A percentile compares a stretch with the other conserved stretches of the same genome.
phyloP scores from a whole-genome alignment of 2,329 filamentous ascomycete species.

The Drechslerella stenobrocha region DNA sequence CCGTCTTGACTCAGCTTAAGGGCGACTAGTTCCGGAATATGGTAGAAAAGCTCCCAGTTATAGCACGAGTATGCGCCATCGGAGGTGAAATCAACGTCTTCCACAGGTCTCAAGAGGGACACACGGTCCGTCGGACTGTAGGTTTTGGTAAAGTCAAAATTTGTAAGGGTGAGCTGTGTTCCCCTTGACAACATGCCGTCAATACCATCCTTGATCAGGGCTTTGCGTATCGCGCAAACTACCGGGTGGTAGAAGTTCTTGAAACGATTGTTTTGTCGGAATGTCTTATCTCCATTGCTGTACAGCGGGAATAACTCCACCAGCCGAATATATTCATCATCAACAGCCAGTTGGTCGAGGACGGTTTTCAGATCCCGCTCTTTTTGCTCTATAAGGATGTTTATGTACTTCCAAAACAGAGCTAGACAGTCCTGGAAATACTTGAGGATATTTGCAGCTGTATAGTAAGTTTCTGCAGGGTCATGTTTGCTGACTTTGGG shows the following conservation, averaged over 20 bases:
- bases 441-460: neutral
- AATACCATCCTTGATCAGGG: constrained; percentile 1
- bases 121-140: constrained; percentile 3
- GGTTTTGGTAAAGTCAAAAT: neutral
- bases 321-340: neutral
- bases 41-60: constrained; percentile 27
- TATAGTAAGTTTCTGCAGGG: constrained; percentile 1
- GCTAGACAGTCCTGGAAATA: constrained; percentile 6
- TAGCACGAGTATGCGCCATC: constrained; percentile 13
- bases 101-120: neutral
- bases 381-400: neutral
- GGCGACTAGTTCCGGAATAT: constrained; percentile 10
- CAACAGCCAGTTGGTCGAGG: neutral
- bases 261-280: constrained; percentile 3
- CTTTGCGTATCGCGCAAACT: neutral
- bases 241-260: constrained; percentile 18
- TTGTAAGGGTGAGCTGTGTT: constrained; percentile 3
- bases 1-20: constrained; percentile 7
- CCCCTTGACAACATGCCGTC: neutral
- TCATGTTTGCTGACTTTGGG: neutral
- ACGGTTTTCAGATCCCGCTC: neutral
- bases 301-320: neutral
- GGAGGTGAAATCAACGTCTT: constrained; percentile 12
- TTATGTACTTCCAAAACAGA: constrained; percentile 4
- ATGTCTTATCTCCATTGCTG: neutral